Conservation (phyloP, 805 yeast species). For the Yamadazyma ubonensis region DNA sequence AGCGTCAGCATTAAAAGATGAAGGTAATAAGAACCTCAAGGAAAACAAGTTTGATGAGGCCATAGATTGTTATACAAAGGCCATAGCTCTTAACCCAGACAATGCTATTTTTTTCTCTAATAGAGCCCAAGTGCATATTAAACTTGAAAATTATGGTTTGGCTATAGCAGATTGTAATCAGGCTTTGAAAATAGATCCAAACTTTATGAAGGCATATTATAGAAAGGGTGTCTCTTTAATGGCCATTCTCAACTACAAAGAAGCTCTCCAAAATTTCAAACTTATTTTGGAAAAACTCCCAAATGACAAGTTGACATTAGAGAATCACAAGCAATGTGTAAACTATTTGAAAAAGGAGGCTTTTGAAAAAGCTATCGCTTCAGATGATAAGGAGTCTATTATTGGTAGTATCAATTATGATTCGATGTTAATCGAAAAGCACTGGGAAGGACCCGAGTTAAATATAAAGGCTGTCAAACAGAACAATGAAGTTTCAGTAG, state of each 20-base stretch:
- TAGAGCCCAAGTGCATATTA: constrained; percentile 86
- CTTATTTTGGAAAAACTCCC: constrained; percentile 62
- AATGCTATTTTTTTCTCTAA: constrained; percentile 74
- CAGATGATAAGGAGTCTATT: constrained; percentile 56
- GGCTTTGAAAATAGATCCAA: constrained; percentile 66
- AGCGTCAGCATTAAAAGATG: constrained; percentile 56
- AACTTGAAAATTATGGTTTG: constrained; percentile 80
- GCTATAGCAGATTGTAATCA: constrained; percentile 77
- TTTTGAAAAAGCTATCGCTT: constrained; percentile 83
- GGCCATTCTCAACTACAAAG: constrained; percentile 73
- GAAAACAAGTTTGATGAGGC: constrained; percentile 64
- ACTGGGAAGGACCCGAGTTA: constrained; percentile 60
- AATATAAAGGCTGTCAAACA: constrained; percentile 36
- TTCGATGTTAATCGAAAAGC: constrained; percentile 48
- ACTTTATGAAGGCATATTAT: constrained; percentile 77
- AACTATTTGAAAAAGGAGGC: constrained; percentile 68
- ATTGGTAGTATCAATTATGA: constrained; percentile 49
- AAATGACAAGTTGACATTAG: constrained; percentile 63
- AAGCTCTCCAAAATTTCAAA: constrained; percentile 69
- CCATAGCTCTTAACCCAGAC: constrained; percentile 60
- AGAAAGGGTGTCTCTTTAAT: constrained; percentile 80
- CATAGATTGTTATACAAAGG: constrained; percentile 66
- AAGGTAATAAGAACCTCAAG: constrained; percentile 75
- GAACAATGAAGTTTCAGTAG: constrained; percentile 26
- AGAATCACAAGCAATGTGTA: constrained; percentile 60